Percentiles rank a stretch among this genome's conserved stretches.
Conservation (phyloP, 805 yeast species). For the Schwanniomyces occidentalis region DNA sequence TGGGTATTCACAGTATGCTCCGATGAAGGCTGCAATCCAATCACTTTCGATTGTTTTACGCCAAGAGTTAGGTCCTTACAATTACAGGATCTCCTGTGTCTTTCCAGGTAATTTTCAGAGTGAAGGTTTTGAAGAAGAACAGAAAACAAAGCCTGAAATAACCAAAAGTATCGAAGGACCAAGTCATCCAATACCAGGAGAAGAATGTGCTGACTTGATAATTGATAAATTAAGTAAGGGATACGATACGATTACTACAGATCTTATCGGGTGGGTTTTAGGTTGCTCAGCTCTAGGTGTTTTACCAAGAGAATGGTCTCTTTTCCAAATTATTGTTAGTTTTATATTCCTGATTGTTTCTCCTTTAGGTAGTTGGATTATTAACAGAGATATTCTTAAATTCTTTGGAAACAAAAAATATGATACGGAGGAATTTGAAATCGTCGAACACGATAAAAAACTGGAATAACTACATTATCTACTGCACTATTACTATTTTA, state of each 20-base stretch:
- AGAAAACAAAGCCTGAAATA: conserved; percentile 80
- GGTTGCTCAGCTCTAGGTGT: conserved; percentile 67
- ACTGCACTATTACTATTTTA: neutral
- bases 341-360: conserved; percentile 42
- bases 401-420: conserved; percentile 38
- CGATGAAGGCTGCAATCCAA: conserved; percentile 80
- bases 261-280: conserved; percentile 80
- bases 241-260: conserved; percentile 75
- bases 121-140: conserved; percentile 84
- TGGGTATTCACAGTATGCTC: conserved; percentile 91
- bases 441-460: conserved; percentile 3
- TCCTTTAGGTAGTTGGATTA: conserved; percentile 55
- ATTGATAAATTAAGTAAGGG: conserved; percentile 60
- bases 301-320: conserved; percentile 62
- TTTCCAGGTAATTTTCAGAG: conserved; percentile 89
- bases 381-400: conserved; percentile 51
- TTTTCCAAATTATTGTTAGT: conserved; percentile 42
- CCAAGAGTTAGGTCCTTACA: conserved; percentile 73
- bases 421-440: conserved; percentile 5
- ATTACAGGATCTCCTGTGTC: conserved; percentile 69
- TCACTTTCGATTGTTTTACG: conserved; percentile 74
- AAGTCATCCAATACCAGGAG: conserved; percentile 66
- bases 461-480: conserved; percentile 1
- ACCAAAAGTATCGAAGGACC: conserved; percentile 85
- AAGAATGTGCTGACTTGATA: conserved; percentile 63